Percentiles rank a stretch among this genome's conserved stretches.
Evolutionary conservation across 2,329 filamentous ascomycete genomes (phyloP).

Genomic region (Aspergillus sp.): DNA sequence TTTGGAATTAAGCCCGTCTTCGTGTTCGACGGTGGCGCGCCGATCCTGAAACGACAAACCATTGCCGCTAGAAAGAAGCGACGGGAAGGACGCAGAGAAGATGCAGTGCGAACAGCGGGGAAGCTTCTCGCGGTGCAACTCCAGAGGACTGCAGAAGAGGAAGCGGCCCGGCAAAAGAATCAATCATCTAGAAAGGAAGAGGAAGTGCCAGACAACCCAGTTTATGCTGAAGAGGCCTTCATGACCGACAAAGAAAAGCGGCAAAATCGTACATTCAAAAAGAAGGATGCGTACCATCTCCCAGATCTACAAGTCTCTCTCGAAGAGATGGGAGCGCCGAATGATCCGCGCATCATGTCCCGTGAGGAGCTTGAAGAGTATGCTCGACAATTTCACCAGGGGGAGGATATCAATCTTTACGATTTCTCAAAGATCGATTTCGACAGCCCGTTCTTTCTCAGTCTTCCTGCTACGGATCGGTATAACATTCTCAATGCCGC

Average conservation of each 20-base stretch:
- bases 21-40: slow-evolving; percentile 95
- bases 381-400: slow-evolving; percentile 83
- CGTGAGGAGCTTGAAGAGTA: slow-evolving; percentile 92
- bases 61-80: slow-evolving; percentile 74
- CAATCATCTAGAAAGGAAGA: slow-evolving; percentile 48
- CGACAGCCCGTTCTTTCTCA: slow-evolving; percentile 91
- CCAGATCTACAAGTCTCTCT: slow-evolving; percentile 78
- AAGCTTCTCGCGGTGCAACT: slow-evolving; percentile 92
- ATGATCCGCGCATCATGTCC: slow-evolving; percentile 95
- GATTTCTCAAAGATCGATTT: slow-evolving; percentile 99
- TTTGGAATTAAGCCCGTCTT: slow-evolving; percentile 96
- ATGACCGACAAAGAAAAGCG: slow-evolving; percentile 75
- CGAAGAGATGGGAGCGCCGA: slow-evolving; percentile 79
- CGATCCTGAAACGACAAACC: slow-evolving; percentile 84
- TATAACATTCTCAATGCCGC: slow-evolving; percentile 98
- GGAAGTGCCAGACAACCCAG: slow-evolving; percentile 70
- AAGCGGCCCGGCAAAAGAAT: slow-evolving; percentile 63
- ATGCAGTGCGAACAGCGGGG: slow-evolving; percentile 87
- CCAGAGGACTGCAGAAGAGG: slow-evolving; percentile 84
- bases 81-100: slow-evolving; percentile 84
- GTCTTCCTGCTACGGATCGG: slow-evolving; percentile 80
- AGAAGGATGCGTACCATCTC: slow-evolving; percentile 92
- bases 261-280: slow-evolving; percentile 74
- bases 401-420: slow-evolving; percentile 84
- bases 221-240: slow-evolving; percentile 87